phyloP scores from a whole-genome alignment of 495 filamentous ascomycete genomes.

The Aspergillus olivimuriae region DNA sequence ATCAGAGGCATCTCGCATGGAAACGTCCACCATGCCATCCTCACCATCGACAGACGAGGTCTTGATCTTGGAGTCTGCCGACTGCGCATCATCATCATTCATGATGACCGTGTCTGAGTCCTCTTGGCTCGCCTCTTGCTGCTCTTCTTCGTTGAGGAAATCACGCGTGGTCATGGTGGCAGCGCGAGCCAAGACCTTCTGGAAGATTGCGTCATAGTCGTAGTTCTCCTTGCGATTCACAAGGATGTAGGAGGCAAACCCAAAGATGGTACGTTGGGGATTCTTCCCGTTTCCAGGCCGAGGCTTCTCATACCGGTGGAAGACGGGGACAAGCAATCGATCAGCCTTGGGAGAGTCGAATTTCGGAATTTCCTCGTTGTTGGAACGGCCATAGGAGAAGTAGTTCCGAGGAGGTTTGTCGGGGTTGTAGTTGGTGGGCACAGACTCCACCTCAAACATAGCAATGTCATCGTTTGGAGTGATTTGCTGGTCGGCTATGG shows the following conservation, averaged over 20 bases:
- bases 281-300: conserved; percentile 40
- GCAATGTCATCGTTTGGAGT: conserved; percentile 53
- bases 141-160: conserved; percentile 48
- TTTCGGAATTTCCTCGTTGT: conserved; percentile 50
- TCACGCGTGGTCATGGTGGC: conserved; percentile 56
- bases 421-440: conserved; percentile 68
- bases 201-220: conserved; percentile 53
- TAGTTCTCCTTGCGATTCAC: conserved; percentile 55
- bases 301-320: conserved; percentile 57
- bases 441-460: conserved; percentile 74
- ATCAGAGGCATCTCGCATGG: conserved; percentile 60
- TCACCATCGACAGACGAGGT: conserved; percentile 78
- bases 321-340: conserved; percentile 69
- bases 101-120: conserved; percentile 69
- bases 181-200: conserved; percentile 53
- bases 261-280: conserved; percentile 37
- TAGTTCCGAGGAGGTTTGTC: conserved; percentile 42
- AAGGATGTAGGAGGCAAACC: conserved; percentile 52
- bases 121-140: conserved; percentile 36
- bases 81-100: conserved; percentile 67
- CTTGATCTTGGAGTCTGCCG: conserved; percentile 62
- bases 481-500: conserved; percentile 64
- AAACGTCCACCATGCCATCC: conserved; percentile 85
- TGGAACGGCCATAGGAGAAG: conserved; percentile 40
- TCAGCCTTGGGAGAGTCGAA: conserved; percentile 63